Conservation (phyloP, 176 grass and related monocot species). For the Urochloa ruziziensis region DNA sequence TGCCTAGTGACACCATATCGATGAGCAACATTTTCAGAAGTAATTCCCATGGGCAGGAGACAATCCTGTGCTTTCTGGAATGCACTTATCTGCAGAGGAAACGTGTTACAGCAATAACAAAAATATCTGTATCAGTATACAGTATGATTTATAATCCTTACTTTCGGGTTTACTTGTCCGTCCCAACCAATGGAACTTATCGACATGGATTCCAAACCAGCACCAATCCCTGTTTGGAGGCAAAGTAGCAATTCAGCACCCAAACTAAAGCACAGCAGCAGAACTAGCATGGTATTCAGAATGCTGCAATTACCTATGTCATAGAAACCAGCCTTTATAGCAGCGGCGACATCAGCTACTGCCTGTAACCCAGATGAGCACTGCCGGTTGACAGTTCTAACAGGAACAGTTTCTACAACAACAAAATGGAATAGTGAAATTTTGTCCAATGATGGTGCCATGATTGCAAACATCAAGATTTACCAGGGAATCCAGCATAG, state of each 20-base stretch:
- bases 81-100: slow-evolving; percentile 53
- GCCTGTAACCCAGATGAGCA: slow-evolving; percentile 95
- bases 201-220: slow-evolving; percentile 90
- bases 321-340: slow-evolving; percentile 96
- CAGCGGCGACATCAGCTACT: slow-evolving; percentile 80
- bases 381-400: slow-evolving; percentile 94
- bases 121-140: background rate
- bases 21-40: slow-evolving; percentile 96
- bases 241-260: slow-evolving; percentile 15
- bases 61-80: slow-evolving; percentile 90
- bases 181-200: slow-evolving; percentile 69
- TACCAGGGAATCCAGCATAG: slow-evolving; percentile 96
- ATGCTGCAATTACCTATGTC: slow-evolving; percentile 58
- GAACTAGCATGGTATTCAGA: background rate
- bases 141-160: slow-evolving; percentile 22
- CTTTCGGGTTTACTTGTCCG: slow-evolving; percentile 89
- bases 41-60: slow-evolving; percentile 96
- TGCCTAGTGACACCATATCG: slow-evolving; percentile 77
- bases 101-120: slow-evolving; percentile 4
- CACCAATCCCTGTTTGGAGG: slow-evolving; percentile 72
- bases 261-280: background rate
- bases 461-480: background rate
- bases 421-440: background rate
- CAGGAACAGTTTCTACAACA: slow-evolving; percentile 73
- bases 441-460: background rate